Evolutionary conservation across 306 rosid genomes (phyloP).

Genomic region (Nissolia schottii): DNA sequence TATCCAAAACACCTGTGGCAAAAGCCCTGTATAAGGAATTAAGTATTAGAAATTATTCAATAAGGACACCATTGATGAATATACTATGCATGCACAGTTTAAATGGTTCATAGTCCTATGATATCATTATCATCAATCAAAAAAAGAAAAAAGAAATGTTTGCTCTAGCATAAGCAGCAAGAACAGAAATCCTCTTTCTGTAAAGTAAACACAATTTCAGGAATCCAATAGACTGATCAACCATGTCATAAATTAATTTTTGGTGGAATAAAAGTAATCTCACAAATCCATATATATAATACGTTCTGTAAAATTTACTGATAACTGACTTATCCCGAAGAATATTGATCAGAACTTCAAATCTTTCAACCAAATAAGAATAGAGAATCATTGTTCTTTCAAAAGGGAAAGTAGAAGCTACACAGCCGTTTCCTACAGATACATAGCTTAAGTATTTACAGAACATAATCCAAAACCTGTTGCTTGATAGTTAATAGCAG

Average conservation of each 20-base stretch:
- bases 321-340: background rate
- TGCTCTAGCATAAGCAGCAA: background rate
- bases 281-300: no score
- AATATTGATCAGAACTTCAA: constrained; percentile 10
- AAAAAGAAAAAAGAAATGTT: background rate
- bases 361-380: background rate
- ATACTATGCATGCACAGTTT: background rate
- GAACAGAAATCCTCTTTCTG: background rate
- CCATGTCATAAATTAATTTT: background rate
- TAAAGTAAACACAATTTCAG: background rate
- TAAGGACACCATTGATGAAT: background rate
- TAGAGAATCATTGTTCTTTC: background rate
- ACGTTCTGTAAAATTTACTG: background rate
- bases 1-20: constrained; percentile 73
- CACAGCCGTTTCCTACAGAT: background rate
- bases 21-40: constrained; percentile 61
- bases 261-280: background rate
- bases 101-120: background rate
- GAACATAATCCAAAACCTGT: constrained; percentile 1
- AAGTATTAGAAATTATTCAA: constrained; percentile 26
- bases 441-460: background rate
- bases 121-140: background rate
- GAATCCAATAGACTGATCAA: background rate
- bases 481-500: no score
- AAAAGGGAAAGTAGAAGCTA: background rate